A percentile compares a stretch with the other conserved stretches of the same genome.
Conservation (phyloP, 2,329 filamentous ascomycete species). For the Colletotrichum siamense region DNA sequence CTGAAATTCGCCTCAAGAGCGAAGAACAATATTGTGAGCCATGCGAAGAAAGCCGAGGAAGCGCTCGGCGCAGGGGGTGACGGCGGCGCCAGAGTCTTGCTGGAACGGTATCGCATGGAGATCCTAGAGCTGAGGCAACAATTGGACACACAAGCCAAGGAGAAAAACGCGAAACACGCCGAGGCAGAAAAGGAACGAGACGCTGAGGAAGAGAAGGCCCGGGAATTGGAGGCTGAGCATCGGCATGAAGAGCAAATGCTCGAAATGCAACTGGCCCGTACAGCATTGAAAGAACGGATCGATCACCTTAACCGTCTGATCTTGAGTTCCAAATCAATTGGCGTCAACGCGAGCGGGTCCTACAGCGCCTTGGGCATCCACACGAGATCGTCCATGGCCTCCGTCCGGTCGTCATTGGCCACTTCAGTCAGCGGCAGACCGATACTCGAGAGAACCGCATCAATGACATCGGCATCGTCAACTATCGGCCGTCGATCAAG, state of each 20-base stretch:
- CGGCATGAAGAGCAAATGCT: constrained; percentile 97
- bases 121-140: constrained; percentile 83
- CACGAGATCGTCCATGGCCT: constrained; percentile 54
- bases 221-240: constrained; percentile 81
- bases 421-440: constrained; percentile 61
- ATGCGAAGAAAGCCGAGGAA: constrained; percentile 94
- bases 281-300: constrained; percentile 94
- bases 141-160: constrained; percentile 81
- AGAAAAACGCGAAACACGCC: constrained; percentile 64
- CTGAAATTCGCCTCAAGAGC: constrained; percentile 95
- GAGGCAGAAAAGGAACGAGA: constrained; percentile 68
- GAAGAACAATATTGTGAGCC: constrained; percentile 97
- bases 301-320: constrained; percentile 96
- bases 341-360: constrained; percentile 82
- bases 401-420: constrained; percentile 72
- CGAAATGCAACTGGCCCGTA: constrained; percentile 96
- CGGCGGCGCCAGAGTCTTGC: constrained; percentile 81
- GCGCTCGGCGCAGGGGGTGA: constrained; percentile 82
- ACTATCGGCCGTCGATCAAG: constrained; percentile 62
- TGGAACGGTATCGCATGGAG: constrained; percentile 94
- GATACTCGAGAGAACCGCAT: constrained; percentile 68
- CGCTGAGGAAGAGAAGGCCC: constrained; percentile 73
- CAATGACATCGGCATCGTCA: constrained; percentile 68
- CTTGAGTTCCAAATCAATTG: constrained; percentile 92
- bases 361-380: constrained; percentile 69